Conservation (phyloP, 108 stramenopile species). For the Cyclotella cryptica region DNA sequence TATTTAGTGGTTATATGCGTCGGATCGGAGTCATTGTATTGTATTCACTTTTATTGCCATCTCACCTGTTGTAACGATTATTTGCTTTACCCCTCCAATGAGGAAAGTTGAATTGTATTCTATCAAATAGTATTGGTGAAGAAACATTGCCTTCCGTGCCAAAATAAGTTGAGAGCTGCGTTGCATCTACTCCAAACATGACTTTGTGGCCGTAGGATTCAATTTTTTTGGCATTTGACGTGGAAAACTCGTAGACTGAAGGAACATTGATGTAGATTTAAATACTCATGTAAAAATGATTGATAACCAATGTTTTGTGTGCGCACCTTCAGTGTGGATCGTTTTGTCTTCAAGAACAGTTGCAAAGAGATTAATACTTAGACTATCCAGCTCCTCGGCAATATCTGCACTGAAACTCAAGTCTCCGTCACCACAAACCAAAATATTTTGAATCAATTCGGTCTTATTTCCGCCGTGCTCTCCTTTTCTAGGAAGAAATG, state of each 20-base stretch:
- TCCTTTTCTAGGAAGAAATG: conserved; percentile 1
- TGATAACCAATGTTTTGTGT: conserved; percentile 2
- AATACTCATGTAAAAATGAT: neutral
- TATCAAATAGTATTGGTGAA: conserved; percentile 55
- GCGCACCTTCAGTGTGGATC: conserved; percentile 53
- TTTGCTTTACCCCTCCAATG: conserved; percentile 90
- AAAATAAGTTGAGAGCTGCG: conserved; percentile 58
- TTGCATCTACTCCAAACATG: conserved; percentile 76
- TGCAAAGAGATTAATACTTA: conserved; percentile 56
- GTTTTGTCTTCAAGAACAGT: conserved; percentile 81
- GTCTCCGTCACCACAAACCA: conserved; percentile 88
- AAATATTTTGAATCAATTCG: conserved; percentile 36
- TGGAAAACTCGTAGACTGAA: conserved; percentile 44
- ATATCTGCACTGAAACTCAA: conserved; percentile 74
- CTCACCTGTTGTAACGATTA: conserved; percentile 69
- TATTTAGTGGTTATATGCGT: neutral
- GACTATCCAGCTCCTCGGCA: conserved; percentile 42
- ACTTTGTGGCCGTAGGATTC: conserved; percentile 46
- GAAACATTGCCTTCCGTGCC: conserved; percentile 24
- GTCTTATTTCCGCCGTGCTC: neutral
- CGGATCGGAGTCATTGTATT: neutral
- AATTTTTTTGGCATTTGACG: conserved; percentile 30
- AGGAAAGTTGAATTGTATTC: conserved; percentile 88
- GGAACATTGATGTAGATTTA: neutral
- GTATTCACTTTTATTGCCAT: neutral